These are phyloP conservation scores for Emmonsia crescens DNA, from an alignment of 2,329 filamentous ascomycete species.

Conservation along the genomic window DNA sequence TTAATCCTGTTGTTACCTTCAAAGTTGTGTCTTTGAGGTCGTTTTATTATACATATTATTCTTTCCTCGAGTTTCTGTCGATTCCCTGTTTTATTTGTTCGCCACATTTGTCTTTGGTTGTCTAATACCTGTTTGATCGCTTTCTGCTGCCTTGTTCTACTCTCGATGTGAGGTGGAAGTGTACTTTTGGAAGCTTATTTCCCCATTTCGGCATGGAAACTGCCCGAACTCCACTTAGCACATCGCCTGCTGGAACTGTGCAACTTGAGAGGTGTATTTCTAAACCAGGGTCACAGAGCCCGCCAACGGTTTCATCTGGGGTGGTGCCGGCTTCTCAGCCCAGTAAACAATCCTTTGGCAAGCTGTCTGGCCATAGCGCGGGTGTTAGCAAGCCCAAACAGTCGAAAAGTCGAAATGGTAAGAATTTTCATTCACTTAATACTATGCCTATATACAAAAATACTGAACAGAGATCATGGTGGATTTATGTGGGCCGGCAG, in stretches of 20 bases:
- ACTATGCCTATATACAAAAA: slow-evolving; percentile 11
- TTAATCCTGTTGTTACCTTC: background rate
- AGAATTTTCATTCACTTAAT: slow-evolving; percentile 18
- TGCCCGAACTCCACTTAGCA: slow-evolving; percentile 35
- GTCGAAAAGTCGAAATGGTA: slow-evolving; percentile 67
- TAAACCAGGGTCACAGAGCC: background rate
- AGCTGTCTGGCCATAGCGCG: slow-evolving; percentile 11
- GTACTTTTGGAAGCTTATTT: slow-evolving; percentile 13
- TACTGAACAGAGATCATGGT: background rate
- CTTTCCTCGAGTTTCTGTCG: background rate
- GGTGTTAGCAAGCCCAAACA: slow-evolving; percentile 51
- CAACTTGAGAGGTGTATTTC: background rate
- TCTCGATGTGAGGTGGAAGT: background rate
- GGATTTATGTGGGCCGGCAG: background rate
- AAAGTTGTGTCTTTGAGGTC: background rate
- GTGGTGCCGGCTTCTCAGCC: slow-evolving; percentile 17
- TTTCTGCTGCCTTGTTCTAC: background rate
- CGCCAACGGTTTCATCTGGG: background rate
- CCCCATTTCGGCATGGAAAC: slow-evolving; percentile 40
- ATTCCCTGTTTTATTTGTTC: background rate
- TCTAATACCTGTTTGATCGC: background rate
- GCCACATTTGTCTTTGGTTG: background rate
- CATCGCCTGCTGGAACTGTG: background rate
- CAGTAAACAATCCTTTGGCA: slow-evolving; percentile 15
- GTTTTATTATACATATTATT: background rate